Evolutionary conservation across 192 early-diverging fungal species (phyloP), one percentile per base, ranked within the genome.

Genomic region (Allomyces macrogynus): DNA sequence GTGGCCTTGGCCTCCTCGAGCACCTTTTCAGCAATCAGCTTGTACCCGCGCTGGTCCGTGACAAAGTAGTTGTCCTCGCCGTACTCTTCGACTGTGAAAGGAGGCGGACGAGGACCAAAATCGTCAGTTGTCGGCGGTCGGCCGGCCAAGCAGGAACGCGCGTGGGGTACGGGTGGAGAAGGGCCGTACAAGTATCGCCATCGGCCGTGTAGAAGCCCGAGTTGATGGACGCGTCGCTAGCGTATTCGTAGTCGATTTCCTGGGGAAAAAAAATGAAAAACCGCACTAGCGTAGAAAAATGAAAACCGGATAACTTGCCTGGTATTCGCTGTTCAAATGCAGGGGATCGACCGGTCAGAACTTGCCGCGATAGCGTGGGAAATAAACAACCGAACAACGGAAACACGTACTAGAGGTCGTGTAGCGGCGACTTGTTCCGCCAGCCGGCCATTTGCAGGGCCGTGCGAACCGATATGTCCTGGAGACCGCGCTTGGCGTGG

Each of bases 211-310:
- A 67, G 9, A 66, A 63, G 20, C 69, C 61, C 68, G 70, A 74
- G 24, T 74, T 70, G 3, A 74, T 60, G n/a, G 72, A 74, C 12
- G 64, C 65, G 10, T 68, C 26, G 14, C 70, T 32, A 24, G 71
- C 71, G 69, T 70, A 75, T 32, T 75, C 69, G 4, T 73, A 66
- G 14, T 43, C 67, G 44, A 73, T 73, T 12, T 75, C 72, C 63
- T n/a, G n/a, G n/a, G n/a, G n/a, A n/a, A n/a, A n/a, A n/a, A n/a
- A n/a, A n/a, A n/a, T n/a, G n/a, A n/a, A n/a, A n/a, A n/a, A n/a
- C n/a, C n/a, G n/a, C n/a, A n/a, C n/a, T n/a, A n/a, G n/a, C n/a
- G n/a, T n/a, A n/a, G n/a, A n/a, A n/a, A n/a, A n/a, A n/a, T n/a
- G n/a, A n/a, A n/a, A n/a, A n/a, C n/a, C n/a, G n/a, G n/a, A n/a